These are phyloP conservation scores for Bipolaris zeicola DNA, from an alignment of 2,329 filamentous ascomycete genomes.

Conservation along the genomic window DNA sequence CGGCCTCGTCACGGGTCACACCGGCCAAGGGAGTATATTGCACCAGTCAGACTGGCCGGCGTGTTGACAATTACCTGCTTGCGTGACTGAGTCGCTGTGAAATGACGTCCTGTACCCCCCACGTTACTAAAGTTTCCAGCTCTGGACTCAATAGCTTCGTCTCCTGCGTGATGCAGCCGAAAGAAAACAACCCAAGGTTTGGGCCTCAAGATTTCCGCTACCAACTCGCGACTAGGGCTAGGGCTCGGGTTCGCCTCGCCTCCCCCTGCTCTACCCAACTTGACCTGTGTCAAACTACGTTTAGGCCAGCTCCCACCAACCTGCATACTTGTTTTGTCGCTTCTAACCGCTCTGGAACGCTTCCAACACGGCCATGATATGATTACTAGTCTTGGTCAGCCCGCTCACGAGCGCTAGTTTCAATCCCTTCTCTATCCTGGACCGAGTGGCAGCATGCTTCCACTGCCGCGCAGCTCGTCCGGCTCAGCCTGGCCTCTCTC, in stretches of 20 bases:
- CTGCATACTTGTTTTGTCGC: constrained; percentile 24
- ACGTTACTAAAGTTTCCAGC: constrained; percentile 29
- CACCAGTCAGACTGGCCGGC: constrained; percentile 2
- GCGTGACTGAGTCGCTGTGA: constrained; percentile 29
- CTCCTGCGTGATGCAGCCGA: constrained; percentile 39
- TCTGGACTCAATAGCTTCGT: constrained; percentile 29
- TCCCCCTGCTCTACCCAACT: constrained; percentile 38
- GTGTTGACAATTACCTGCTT: constrained; percentile 12
- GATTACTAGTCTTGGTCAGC: constrained; percentile 18
- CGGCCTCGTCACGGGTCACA: constrained; percentile 5
- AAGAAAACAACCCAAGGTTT: constrained; percentile 13
- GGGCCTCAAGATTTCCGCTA: constrained; percentile 16
- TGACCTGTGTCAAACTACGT: constrained; percentile 40
- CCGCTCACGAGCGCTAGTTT: constrained; percentile 16
- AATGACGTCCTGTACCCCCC: constrained; percentile 35
- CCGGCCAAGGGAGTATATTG: background rate
- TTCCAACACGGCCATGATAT: constrained; percentile 16
- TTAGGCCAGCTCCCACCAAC: constrained; percentile 29
- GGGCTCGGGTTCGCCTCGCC: constrained; percentile 29
- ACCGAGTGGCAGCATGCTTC: constrained; percentile 5
- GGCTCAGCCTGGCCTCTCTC: constrained; percentile 14
- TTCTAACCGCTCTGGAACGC: constrained; percentile 32
- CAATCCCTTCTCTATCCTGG: background rate
- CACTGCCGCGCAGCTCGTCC: constrained; percentile 16
- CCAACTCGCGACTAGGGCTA: constrained; percentile 18